Conservation (phyloP, 192 early-diverging fungal genomes). For the Podila epicladia region DNA sequence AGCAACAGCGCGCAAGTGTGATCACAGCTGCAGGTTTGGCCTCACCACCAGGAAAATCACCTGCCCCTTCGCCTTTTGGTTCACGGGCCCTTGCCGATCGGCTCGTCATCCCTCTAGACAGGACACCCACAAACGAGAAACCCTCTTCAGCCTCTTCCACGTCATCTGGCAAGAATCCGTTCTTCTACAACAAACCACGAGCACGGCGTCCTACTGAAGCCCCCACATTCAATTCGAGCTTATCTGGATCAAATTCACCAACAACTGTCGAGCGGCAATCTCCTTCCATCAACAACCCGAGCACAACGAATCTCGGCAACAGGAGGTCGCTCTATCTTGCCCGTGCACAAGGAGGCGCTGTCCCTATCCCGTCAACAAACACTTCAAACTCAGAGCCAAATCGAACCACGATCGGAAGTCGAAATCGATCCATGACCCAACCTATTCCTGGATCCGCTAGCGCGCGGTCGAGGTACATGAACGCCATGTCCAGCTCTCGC, state of each 20-base stretch:
- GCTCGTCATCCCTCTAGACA: constrained; percentile 27
- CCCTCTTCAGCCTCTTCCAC: constrained; percentile 20
- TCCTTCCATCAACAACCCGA: constrained; percentile 7
- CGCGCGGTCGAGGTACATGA: constrained; percentile 23
- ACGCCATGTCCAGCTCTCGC: constrained; percentile 19
- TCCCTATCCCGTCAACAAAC: constrained; percentile 4
- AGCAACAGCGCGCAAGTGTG: neutral
- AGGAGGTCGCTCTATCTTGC: constrained; percentile 36
- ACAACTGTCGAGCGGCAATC: neutral
- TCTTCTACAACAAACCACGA: constrained; percentile 36
- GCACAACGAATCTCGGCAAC: constrained; percentile 26
- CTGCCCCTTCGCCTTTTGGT: constrained; percentile 1
- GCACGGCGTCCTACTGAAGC: constrained; percentile 32
- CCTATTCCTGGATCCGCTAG: constrained; percentile 30
- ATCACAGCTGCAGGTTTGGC: neutral
- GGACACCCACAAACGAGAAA: constrained; percentile 33
- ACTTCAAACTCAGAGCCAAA: constrained; percentile 10
- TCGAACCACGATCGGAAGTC: constrained; percentile 9
- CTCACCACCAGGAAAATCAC: constrained; percentile 1
- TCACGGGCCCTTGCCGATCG: constrained; percentile 8
- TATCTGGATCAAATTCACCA: neutral
- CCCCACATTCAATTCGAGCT: neutral
- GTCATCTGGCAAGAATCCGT: constrained; percentile 45
- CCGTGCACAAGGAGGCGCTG: constrained; percentile 25
- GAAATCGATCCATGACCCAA: constrained; percentile 29